Percentiles rank a stretch among this genome's conserved stretches.
phyloP scores from a whole-genome alignment of 2,329 filamentous ascomycete species.

The Furcasterigmium furcatum region DNA sequence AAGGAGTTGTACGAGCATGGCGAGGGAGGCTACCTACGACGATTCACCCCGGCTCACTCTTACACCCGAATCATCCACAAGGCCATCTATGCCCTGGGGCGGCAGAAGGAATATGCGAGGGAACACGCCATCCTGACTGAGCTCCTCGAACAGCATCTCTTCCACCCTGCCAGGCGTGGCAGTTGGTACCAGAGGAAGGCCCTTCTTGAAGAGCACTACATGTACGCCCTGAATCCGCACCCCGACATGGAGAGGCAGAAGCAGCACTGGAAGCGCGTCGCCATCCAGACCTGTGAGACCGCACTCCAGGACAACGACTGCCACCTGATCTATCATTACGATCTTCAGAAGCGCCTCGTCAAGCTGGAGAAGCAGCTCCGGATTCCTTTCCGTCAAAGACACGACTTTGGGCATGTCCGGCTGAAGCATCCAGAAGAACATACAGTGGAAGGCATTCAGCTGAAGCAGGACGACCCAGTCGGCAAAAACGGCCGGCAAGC shows the following conservation, averaged over 20 bases:
- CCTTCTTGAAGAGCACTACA: constrained; percentile 91
- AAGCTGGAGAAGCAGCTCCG: constrained; percentile 86
- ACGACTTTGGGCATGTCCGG: constrained; percentile 86
- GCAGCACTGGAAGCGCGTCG: constrained; percentile 77
- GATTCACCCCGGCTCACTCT: constrained; percentile 88
- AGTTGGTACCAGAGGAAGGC: constrained; percentile 97
- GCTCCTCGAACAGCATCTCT: constrained; percentile 76
- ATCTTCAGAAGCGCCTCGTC: constrained; percentile 87
- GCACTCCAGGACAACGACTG: constrained; percentile 86
- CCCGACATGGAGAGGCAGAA: constrained; percentile 55
- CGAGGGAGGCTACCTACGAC: constrained; percentile 83
- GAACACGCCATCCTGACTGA: constrained; percentile 75
- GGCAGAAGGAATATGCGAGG: constrained; percentile 73
- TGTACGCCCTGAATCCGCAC: constrained; percentile 59
- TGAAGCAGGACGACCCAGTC: constrained; percentile 53
- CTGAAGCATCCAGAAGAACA: constrained; percentile 75
- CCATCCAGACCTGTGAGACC: constrained; percentile 76
- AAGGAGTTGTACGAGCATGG: constrained; percentile 73
- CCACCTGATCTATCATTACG: constrained; percentile 90
- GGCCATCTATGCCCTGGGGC: constrained; percentile 72
- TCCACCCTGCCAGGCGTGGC: constrained; percentile 80
- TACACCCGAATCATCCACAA: constrained; percentile 95
- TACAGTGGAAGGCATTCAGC: constrained; percentile 71
- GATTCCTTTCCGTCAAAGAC: constrained; percentile 80
- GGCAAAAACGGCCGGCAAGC: constrained; percentile 36